A percentile compares a stretch with the other conserved stretches of the same genome.
phyloP scores from a whole-genome alignment of 2,329 filamentous ascomycete genomes.

The Botrytis squamosa region DNA sequence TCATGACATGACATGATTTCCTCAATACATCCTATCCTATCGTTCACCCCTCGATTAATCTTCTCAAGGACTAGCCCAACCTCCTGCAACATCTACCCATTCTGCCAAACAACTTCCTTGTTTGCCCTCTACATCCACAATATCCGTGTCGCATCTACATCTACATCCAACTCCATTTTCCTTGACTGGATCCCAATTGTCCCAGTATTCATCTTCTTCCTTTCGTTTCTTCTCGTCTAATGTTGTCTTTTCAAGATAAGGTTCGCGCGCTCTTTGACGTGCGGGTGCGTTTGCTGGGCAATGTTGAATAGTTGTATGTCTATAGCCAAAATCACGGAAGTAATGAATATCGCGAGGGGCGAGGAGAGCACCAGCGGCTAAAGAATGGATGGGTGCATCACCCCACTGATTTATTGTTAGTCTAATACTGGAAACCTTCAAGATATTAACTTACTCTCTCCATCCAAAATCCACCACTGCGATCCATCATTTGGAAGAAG shows the following conservation, averaged over 20 bases:
- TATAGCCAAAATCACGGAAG: conserved; percentile 97
- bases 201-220: conserved; percentile 97
- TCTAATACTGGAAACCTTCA: conserved; percentile 10
- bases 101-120: conserved; percentile 91
- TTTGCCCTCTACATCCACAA: conserved; percentile 96
- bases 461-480: conserved; percentile 98
- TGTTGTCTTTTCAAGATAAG: conserved; percentile 80
- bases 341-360: conserved; percentile 87
- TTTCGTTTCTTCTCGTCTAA: conserved; percentile 76
- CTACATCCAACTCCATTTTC: conserved; percentile 97
- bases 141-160: conserved; percentile 95
- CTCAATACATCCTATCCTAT: conserved; percentile 13
- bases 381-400: conserved; percentile 96
- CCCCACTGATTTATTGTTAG: conserved; percentile 68
- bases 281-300: conserved; percentile 93
- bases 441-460: conserved; percentile 68
- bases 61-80: conserved; percentile 62
- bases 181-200: conserved; percentile 77
- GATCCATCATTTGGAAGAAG: conserved; percentile 99
- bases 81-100: conserved; percentile 96
- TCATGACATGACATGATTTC: background rate
- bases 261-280: conserved; percentile 76
- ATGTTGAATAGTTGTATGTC: conserved; percentile 98
- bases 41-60: conserved; percentile 5
- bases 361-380: conserved; percentile 87